phyloP scores from a whole-genome alignment of 106 monocot genomes.

The Dendrobium officinale region DNA sequence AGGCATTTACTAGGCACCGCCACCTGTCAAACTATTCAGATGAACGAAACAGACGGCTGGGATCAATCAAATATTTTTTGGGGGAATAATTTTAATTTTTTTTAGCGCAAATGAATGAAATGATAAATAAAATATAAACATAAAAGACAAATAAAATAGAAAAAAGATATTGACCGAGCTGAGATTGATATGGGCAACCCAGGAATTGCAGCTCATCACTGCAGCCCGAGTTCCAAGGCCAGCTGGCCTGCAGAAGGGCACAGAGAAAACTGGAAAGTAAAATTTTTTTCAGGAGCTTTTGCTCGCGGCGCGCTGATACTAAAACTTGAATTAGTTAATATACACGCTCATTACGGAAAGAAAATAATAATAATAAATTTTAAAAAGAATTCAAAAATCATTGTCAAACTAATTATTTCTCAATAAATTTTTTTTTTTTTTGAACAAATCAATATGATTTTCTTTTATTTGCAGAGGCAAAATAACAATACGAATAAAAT shows the following conservation, averaged over 20 bases:
- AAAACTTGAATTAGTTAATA: no score
- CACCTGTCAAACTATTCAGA: not conserved
- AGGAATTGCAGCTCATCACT: not conserved
- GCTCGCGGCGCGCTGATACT: no score
- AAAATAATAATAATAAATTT: not conserved
- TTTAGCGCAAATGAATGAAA: no score
- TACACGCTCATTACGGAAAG: not conserved
- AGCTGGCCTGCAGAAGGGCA: not conserved
- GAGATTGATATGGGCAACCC: not conserved
- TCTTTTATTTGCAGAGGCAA: constrained; percentile 12
- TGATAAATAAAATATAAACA: not conserved
- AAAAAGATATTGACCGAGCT: not conserved
- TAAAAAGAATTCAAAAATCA: not conserved
- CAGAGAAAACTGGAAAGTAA: no score
- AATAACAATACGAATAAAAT: constrained; percentile 31
- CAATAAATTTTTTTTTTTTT: no score
- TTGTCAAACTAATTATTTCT: no score
- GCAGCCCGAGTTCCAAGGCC: not conserved
- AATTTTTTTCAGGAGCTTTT: no score
- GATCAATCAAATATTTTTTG: not conserved
- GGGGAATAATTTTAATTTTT: no score
- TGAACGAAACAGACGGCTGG: no score
- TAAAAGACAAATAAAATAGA: not conserved
- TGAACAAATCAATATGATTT: constrained; percentile 1
- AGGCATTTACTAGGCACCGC: not conserved